phyloP scores from a whole-genome alignment of 2,329 filamentous ascomycete species.

The Colletotrichum sp. region DNA sequence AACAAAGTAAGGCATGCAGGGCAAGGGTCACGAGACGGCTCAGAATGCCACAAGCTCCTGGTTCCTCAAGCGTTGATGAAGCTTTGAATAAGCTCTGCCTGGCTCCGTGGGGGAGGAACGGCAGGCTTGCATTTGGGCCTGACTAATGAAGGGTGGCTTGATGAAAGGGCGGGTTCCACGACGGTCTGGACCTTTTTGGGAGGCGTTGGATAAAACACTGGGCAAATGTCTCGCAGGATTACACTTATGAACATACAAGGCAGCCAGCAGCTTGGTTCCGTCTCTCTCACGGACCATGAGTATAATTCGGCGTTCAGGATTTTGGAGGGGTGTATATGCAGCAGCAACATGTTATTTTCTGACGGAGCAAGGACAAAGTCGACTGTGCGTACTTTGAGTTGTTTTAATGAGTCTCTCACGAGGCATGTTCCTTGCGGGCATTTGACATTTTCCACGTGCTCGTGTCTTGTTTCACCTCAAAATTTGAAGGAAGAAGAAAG shows the following conservation, averaged over 20 bases:
- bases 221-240: neutral
- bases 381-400: neutral
- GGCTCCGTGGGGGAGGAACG: neutral
- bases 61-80: neutral
- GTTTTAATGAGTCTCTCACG: neutral
- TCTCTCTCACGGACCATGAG: neutral
- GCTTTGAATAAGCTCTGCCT: neutral
- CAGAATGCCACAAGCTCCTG: neutral
- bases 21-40: neutral
- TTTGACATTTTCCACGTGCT: neutral
- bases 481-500: neutral
- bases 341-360: neutral
- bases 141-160: constrained; percentile 10
- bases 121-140: neutral
- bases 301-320: neutral
- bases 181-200: constrained; percentile 7
- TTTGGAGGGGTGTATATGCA: neutral
- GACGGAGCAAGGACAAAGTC: neutral
- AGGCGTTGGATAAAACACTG: neutral
- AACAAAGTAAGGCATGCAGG: neutral
- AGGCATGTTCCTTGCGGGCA: neutral
- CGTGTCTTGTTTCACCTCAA: neutral
- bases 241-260: neutral
- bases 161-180: constrained; percentile 5
- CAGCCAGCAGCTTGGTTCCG: neutral